Base-by-base conservation (phyloP, 768 basidiomycete genomes). In the Kondoa subrosea region DNA sequence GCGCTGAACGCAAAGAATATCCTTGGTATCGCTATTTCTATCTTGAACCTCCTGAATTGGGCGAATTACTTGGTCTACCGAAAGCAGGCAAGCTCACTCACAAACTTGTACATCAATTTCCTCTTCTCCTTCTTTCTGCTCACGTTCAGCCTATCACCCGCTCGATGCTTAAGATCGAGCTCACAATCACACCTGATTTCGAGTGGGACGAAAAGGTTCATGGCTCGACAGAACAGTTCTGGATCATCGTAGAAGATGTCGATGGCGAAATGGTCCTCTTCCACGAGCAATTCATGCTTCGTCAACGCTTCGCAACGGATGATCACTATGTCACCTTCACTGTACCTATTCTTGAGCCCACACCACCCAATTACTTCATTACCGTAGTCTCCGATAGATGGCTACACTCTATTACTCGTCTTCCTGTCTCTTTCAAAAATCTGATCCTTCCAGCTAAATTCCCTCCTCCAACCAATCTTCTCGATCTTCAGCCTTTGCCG, bases 11-110 rank as follows among this genome's bases (percentile, higher is more conserved):
- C 17, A 97, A 97, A 76, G 93, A 97, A 82, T 97, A 97, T 81
- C 91, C 91, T 0, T 95, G 91, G 91, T 88, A 95, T 75, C 86
- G 92, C 29, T 97, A 96, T 79, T 97, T 93, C 71, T 93, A 96
- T 75, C 79, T 97, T 70, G 78, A 79, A 68, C 78, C 80, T 8
- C 72, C 74, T 1, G 93, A 97, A 77, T 86, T 99, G 61, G 92
- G 91, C 16, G 95, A 99, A 78, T 81, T 97, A 0, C 85, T 99
- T 64, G 91, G 91, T 27, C 84, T 96, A 64, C 89, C 88, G 29
- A 92, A 92, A 70, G 91, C 92, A 29, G 95, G 93, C 26, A 84
- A 86, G 57, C 82, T 91, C 1, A 88, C 97, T 0, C 91, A 97
- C 74, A 83, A 87, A 15, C 83, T 96, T 4, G 92, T 97, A 0